Evolutionary conservation across 768 basidiomycete genomes (phyloP).

Genomic region (Leccinum disarticulatum): DNA sequence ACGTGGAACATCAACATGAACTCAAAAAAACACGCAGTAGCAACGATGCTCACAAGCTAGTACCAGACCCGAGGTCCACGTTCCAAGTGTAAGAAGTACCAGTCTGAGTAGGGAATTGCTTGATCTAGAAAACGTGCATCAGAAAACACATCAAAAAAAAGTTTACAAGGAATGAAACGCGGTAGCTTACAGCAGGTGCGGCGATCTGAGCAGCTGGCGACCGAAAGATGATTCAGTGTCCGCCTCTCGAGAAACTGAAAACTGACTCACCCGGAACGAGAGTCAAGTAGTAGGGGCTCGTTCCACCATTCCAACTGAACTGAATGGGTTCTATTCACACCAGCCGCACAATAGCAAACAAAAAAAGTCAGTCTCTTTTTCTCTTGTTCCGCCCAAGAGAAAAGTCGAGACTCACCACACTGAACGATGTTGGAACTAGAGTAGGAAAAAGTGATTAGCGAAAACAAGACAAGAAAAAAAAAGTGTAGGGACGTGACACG

Average conservation of each 20-base stretch:
- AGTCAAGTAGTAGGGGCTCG: conserved; percentile 56
- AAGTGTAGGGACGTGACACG: conserved; percentile 28
- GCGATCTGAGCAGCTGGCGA: conserved; percentile 50
- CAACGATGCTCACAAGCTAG: conserved; percentile 40
- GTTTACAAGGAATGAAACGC: not conserved
- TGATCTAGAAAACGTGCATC: conserved; percentile 41
- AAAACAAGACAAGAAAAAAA: conserved; percentile 6
- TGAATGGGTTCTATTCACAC: conserved; percentile 53
- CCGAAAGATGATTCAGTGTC: not conserved
- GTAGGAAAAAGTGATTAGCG: not conserved
- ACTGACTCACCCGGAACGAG: conserved; percentile 55
- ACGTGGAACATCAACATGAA: not conserved
- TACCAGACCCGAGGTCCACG: conserved; percentile 46
- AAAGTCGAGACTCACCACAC: conserved; percentile 47
- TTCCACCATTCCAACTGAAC: conserved; percentile 53
- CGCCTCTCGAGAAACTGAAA: not conserved
- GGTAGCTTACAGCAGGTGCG: conserved; percentile 48
- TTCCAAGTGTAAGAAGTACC: conserved; percentile 52
- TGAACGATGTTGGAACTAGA: conserved; percentile 40
- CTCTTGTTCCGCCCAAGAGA: accelerated
- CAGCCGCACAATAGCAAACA: not conserved
- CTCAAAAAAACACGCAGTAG: not conserved
- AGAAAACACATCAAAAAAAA: not conserved
- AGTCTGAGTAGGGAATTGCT: conserved; percentile 47
- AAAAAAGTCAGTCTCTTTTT: not conserved